Evolutionary conservation across 2,329 filamentous ascomycete species (phyloP), one percentile per base, ranked within the genome.

Genomic region (Fulvia fulva): DNA sequence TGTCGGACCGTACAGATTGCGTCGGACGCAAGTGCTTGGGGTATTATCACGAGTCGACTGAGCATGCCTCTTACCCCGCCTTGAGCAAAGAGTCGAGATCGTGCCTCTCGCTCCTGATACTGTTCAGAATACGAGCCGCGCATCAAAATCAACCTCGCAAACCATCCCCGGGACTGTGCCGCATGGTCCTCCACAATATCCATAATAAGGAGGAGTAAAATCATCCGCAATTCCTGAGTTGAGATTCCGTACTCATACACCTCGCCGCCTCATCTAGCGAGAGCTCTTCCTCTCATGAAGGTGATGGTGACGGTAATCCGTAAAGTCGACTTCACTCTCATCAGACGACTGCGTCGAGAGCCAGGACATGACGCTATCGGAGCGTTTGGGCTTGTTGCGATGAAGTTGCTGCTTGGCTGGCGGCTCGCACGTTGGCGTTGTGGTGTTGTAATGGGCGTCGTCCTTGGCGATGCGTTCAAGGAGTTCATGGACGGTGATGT

Each of bases 401-500:
- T 50, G 47, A 9, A n/a, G n/a, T n/a, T n/a, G n/a, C n/a, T n/a
- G 23, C 25, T 12, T 28, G 16, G 5, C 11, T 32, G 22, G 23
- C 34, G 21, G 34, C 21, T 43, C 23, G 6, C 28, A 16, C 19
- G 21, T 14, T 44, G 53, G 22, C 8, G 26, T 37, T 6, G 6
- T 32, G 25, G 34, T n/a, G 21, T n/a, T 5, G 9, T 25, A 46
- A 47, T 49, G 21, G 32, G 8, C 22, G 28, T 65, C 59, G 21
- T 65, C 61, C 50, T 58, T 37, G 3, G 63, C 56, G 23, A 65
- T 56, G 23, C 63, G 59, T 14, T 55, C 49, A 26, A 65, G 55
- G 50, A 65, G 61, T 50, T 63, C 56, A 51, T 65, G 61, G 41
- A 63, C 55, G 22, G 61, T 63, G 47, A 65, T 59, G 26, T 63